A percentile compares a stretch with the other conserved stretches of the same genome.
These are phyloP conservation scores for Sisymbrium irio DNA, from an alignment of 345 rosid genomes.

Conservation along the genomic window DNA sequence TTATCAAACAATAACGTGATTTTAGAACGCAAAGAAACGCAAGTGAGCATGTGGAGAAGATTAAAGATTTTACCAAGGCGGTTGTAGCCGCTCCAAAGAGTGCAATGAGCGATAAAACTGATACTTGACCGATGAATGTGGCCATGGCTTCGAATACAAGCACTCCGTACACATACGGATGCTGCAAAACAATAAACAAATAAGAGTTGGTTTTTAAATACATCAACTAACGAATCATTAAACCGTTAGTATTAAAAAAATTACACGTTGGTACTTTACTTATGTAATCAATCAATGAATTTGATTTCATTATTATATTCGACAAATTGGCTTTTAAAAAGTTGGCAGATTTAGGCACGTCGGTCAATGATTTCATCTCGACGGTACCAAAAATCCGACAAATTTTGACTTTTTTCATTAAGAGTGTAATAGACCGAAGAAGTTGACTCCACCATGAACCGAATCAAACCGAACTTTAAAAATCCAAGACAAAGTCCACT, in stretches of 20 bases:
- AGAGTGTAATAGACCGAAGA: not conserved
- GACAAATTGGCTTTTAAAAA: constrained; percentile 1
- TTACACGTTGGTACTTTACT: constrained; percentile 19
- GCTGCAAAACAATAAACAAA: constrained; percentile 48
- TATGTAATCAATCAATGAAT: constrained; percentile 3
- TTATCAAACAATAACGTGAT: not conserved
- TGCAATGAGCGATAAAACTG: constrained; percentile 90
- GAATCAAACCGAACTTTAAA: constrained; percentile 3
- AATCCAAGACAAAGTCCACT: constrained; percentile 2
- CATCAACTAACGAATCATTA: constrained; percentile 2
- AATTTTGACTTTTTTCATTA: constrained; percentile 1
- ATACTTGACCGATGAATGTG: constrained; percentile 89
- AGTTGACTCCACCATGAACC: not conserved
- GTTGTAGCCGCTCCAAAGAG: constrained; percentile 96
- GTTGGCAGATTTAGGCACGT: constrained; percentile 37
- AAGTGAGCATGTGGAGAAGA: not conserved
- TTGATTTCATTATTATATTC: not conserved
- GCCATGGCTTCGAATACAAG: constrained; percentile 93
- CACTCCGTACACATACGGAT: constrained; percentile 89
- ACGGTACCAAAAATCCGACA: constrained; percentile 10
- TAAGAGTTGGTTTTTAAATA: not conserved
- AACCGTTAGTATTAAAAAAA: constrained; percentile 2
- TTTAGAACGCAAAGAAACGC: not conserved
- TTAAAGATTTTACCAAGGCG: constrained; percentile 61
- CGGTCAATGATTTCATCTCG: constrained; percentile 23